Conservation (phyloP, 345 rosid genomes). For the Noccaea caerulescens region DNA sequence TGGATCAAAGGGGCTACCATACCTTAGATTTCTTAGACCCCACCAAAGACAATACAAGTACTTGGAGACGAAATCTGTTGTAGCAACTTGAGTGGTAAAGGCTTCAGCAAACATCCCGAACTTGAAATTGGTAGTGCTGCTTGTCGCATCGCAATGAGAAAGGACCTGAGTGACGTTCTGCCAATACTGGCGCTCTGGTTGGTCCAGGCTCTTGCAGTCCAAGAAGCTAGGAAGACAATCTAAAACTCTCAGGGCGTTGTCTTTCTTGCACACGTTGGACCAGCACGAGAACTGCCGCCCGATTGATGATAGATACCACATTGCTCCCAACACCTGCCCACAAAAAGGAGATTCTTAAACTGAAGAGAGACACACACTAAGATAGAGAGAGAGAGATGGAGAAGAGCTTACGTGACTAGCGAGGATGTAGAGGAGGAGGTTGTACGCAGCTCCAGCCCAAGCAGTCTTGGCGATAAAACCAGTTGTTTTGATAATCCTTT, state of each 20-base stretch:
- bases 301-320: slow-evolving; percentile 77
- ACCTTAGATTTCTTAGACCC: slow-evolving; percentile 89
- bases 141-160: slow-evolving; percentile 59
- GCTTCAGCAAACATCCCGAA: slow-evolving; percentile 87
- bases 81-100: slow-evolving; percentile 65
- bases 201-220: slow-evolving; percentile 54
- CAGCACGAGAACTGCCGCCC: slow-evolving; percentile 81
- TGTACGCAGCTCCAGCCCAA: slow-evolving; percentile 90
- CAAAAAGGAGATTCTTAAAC: slow-evolving; percentile 1
- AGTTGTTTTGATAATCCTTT: slow-evolving; percentile 65
- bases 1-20: slow-evolving; percentile 16
- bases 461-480: slow-evolving; percentile 80
- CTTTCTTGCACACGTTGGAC: slow-evolving; percentile 59
- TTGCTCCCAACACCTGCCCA: slow-evolving; percentile 74
- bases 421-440: slow-evolving; percentile 75
- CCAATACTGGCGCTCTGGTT: slow-evolving; percentile 72
- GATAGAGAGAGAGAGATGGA: background rate
- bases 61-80: slow-evolving; percentile 54
- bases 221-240: slow-evolving; percentile 68
- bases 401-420: slow-evolving; percentile 67
- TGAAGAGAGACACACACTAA: background rate
- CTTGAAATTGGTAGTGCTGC: slow-evolving; percentile 50
- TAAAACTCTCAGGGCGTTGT: slow-evolving; percentile 45
- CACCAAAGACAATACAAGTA: slow-evolving; percentile 89
- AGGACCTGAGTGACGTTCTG: slow-evolving; percentile 62